Conservation (phyloP, 768 basidiomycete species). For the Cystobasidium onofrii region DNA sequence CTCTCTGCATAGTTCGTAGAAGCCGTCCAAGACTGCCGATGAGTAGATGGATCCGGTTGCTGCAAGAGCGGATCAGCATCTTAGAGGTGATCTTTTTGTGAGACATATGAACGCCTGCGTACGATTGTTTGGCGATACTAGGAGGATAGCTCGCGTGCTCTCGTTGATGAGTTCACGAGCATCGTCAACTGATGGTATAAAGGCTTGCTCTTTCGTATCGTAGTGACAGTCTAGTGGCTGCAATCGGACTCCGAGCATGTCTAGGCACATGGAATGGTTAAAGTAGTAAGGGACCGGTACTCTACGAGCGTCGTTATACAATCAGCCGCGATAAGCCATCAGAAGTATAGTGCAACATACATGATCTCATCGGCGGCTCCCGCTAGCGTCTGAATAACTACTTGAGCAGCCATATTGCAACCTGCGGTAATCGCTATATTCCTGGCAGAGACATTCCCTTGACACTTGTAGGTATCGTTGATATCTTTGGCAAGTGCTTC, state of each 20-base stretch:
- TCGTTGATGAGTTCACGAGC: slow-evolving; percentile 54
- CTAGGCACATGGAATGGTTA: slow-evolving; percentile 27
- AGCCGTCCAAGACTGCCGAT: slow-evolving; percentile 54
- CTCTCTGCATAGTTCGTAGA: slow-evolving; percentile 55
- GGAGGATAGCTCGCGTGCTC: slow-evolving; percentile 60
- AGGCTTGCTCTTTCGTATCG: slow-evolving; percentile 47
- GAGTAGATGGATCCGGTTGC: slow-evolving; percentile 64
- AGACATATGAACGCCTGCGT: not conserved
- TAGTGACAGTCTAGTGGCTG: slow-evolving; percentile 44
- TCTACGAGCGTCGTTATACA: not conserved
- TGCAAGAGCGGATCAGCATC: not conserved
- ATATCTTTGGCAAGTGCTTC: slow-evolving; percentile 21
- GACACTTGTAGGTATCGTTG: not conserved
- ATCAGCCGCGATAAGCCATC: slow-evolving; percentile 26
- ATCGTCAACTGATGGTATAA: slow-evolving; percentile 55
- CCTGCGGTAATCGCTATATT: slow-evolving; percentile 38
- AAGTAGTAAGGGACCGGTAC: slow-evolving; percentile 26
- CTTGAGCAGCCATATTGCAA: slow-evolving; percentile 42
- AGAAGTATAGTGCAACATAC: not conserved
- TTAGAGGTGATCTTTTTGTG: not conserved
- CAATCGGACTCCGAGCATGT: slow-evolving; percentile 32
- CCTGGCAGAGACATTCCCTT: not conserved
- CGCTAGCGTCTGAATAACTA: slow-evolving; percentile 37
- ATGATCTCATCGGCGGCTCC: slow-evolving; percentile 40
- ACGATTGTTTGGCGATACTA: slow-evolving; percentile 69